Evolutionary conservation across 305 asterid genomes (phyloP).

Genomic region (Caryopteris hybrid): DNA sequence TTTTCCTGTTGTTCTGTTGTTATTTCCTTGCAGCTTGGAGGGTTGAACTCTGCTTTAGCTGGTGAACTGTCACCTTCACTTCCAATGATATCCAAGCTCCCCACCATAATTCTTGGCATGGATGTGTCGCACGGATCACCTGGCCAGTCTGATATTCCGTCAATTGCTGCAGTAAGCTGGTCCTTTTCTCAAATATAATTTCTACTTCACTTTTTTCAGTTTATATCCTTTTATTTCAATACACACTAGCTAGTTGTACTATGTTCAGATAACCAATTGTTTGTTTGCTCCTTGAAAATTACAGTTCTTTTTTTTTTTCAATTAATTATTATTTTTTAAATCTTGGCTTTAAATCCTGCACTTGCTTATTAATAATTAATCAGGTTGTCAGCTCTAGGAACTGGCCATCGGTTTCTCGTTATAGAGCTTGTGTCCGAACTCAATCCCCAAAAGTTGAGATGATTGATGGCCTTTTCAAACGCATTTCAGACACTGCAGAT

Average conservation of each 20-base stretch:
- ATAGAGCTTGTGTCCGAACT: constrained; percentile 75
- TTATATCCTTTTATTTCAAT: not conserved
- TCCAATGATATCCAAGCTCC: constrained; percentile 62
- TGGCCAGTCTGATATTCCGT: constrained; percentile 83
- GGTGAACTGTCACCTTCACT: constrained; percentile 50
- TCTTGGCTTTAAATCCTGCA: not conserved
- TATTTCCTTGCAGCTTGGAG: constrained; percentile 69
- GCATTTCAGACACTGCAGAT: constrained; percentile 54
- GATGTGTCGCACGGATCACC: constrained; percentile 94
- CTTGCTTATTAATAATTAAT: not conserved
- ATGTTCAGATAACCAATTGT: not conserved
- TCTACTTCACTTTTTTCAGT: not conserved
- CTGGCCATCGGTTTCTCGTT: constrained; percentile 79
- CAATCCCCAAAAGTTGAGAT: constrained; percentile 79
- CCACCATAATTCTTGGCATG: constrained; percentile 88
- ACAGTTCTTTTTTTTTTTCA: not conserved
- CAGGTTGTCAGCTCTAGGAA: constrained; percentile 84
- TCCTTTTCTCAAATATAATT: not conserved
- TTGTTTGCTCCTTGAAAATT: not conserved
- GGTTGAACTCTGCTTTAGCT: constrained; percentile 62
- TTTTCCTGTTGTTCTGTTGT: not conserved
- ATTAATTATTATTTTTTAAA: not conserved
- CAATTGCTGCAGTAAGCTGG: constrained; percentile 74
- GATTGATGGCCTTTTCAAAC: constrained; percentile 63
- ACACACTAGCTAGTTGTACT: not conserved